These are phyloP conservation scores for Candida tammaniensis DNA, from an alignment of 805 yeast species.

Conservation along the genomic window DNA sequence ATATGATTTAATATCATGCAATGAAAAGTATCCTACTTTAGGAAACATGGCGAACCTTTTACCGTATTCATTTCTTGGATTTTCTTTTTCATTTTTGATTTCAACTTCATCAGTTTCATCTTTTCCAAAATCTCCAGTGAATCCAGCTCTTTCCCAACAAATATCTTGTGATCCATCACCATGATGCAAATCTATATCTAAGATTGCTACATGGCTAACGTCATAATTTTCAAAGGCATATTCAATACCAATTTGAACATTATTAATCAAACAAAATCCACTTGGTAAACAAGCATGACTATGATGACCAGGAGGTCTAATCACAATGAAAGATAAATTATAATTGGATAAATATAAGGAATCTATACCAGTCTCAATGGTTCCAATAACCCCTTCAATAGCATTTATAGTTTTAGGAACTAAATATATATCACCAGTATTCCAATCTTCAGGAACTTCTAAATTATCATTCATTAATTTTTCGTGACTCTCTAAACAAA, in stretches of 20 bases:
- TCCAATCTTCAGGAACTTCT: constrained; percentile 82
- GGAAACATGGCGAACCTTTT: constrained; percentile 47
- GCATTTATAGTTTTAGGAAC: constrained; percentile 67
- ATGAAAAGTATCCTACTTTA: constrained; percentile 75
- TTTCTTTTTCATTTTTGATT: constrained; percentile 22
- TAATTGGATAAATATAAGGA: constrained; percentile 25
- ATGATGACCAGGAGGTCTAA: constrained; percentile 87
- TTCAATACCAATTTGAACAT: constrained; percentile 77
- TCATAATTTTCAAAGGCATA: constrained; percentile 63
- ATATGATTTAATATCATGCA: constrained; percentile 83
- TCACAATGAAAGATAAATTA: constrained; percentile 57
- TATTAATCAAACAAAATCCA: constrained; percentile 79
- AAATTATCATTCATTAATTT: constrained; percentile 52
- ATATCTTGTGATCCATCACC: constrained; percentile 90
- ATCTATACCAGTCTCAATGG: constrained; percentile 71
- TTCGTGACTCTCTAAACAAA: constrained; percentile 57
- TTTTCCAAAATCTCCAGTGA: constrained; percentile 45
- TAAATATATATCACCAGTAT: constrained; percentile 76
- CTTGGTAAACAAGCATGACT: constrained; percentile 81
- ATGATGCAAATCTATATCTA: constrained; percentile 83
- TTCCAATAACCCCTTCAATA: constrained; percentile 72
- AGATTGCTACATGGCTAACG: constrained; percentile 75
- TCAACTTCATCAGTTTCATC: constrained; percentile 42
- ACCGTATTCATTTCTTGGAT: constrained; percentile 48
- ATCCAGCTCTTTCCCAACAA: constrained; percentile 76